A percentile compares a stretch with the other conserved stretches of the same genome.
Conservation (phyloP, 1,284 basidiomycete species). For the Sanguinoderma infundibulare region DNA sequence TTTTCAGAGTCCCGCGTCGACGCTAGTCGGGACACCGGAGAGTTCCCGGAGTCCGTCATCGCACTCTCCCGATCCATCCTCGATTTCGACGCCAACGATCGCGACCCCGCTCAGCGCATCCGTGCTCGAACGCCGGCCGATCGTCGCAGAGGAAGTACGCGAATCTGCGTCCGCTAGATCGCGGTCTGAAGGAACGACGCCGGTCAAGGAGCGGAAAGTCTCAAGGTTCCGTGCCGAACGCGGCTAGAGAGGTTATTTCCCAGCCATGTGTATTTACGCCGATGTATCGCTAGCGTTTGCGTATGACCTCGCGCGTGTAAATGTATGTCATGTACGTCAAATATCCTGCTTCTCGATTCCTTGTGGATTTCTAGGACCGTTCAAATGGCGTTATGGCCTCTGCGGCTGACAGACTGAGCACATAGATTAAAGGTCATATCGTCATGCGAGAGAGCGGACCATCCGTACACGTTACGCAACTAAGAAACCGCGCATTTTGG, state of each 20-base stretch:
- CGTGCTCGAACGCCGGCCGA: conserved; percentile 40
- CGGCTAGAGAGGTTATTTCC: conserved; percentile 21
- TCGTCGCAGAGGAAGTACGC: conserved; percentile 45
- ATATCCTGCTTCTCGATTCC: no score
- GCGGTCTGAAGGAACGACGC: conserved; percentile 15
- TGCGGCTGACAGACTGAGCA: no score
- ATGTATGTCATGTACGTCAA: background rate
- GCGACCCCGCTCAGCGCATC: conserved; percentile 13
- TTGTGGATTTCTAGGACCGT: no score
- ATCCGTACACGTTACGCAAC: no score
- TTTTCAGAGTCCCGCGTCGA: conserved; percentile 28
- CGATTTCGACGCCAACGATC: conserved; percentile 18
- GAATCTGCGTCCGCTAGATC: conserved; percentile 32
- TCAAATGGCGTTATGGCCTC: no score
- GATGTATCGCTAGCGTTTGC: conserved; percentile 24
- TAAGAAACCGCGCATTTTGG: no score
- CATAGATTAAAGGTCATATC: no score
- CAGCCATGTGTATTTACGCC: background rate
- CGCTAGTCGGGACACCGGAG: conserved; percentile 20
- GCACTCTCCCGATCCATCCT: conserved; percentile 27
- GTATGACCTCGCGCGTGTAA: background rate
- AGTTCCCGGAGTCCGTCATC: conserved; percentile 2
- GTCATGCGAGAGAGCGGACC: no score
- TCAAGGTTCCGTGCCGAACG: conserved; percentile 54
- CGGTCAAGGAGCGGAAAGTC: conserved; percentile 37